A percentile compares a stretch with the other conserved stretches of the same genome.
Evolutionary conservation across 2,329 filamentous ascomycete species (phyloP).

Genomic region (Penicillium sp.): DNA sequence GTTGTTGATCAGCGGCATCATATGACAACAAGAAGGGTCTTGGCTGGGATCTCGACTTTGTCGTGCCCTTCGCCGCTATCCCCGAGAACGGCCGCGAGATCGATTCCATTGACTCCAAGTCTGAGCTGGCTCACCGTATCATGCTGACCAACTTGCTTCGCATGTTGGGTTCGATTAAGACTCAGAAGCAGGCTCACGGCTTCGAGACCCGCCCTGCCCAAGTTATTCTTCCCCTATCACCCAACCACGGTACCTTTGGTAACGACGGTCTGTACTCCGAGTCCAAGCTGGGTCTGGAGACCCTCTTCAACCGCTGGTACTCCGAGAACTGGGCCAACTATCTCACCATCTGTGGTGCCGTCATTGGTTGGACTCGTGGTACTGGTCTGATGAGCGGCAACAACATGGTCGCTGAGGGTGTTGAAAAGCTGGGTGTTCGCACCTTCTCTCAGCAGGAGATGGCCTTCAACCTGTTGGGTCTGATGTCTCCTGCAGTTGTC

Average conservation of each 20-base stretch:
- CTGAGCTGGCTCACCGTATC: conserved; percentile 95
- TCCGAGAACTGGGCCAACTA: conserved; percentile 97
- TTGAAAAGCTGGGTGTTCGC: conserved; percentile 93
- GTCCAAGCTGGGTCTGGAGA: conserved; percentile 95
- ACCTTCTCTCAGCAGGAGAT: conserved; percentile 99
- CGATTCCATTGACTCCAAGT: conserved; percentile 94
- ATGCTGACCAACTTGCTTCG: conserved; percentile 98
- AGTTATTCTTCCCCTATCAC: conserved; percentile 91
- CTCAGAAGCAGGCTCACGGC: conserved; percentile 81
- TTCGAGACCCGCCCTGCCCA: conserved; percentile 96
- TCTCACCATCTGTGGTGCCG: conserved; percentile 95
- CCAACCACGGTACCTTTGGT: conserved; percentile 97
- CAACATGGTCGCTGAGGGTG: conserved; percentile 95
- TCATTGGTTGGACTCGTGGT: conserved; percentile 98
- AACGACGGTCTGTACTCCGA: conserved; percentile 98
- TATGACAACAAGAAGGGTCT: conserved; percentile 96
- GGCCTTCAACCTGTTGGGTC: conserved; percentile 96
- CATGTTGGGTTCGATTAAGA: conserved; percentile 85
- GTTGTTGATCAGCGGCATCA: too few species aligned
- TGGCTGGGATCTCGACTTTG: conserved; percentile 96
- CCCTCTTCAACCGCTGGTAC: conserved; percentile 97
- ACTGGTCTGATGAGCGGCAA: conserved; percentile 98
- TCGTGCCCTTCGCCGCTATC: conserved; percentile 96
- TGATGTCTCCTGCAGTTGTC: conserved; percentile 92
- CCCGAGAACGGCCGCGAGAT: conserved; percentile 98